Percentiles rank a stretch among this genome's conserved stretches.
These are phyloP conservation scores for Quercus cerris DNA, from an alignment of 306 rosid species.

Conservation along the genomic window DNA sequence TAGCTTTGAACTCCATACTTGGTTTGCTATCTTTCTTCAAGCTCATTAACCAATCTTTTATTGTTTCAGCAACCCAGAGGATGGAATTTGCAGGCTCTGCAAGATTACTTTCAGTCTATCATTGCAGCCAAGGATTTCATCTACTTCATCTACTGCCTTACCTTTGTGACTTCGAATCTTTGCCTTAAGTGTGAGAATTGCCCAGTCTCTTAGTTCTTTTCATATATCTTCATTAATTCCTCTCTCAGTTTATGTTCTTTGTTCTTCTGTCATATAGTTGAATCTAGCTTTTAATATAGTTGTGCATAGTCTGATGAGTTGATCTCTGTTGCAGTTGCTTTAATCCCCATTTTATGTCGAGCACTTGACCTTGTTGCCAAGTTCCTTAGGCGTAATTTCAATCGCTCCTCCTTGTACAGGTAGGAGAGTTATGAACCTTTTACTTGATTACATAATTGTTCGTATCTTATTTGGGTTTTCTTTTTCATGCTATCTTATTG, in stretches of 20 bases:
- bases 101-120: constrained; percentile 76
- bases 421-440: constrained; percentile 21
- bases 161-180: constrained; percentile 73
- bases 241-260: background rate
- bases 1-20: background rate
- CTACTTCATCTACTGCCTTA: constrained; percentile 75
- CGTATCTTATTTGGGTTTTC: background rate
- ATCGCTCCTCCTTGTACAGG: constrained; percentile 88
- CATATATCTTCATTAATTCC: background rate
- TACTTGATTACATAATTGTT: background rate
- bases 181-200: constrained; percentile 74
- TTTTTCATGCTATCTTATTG: background rate
- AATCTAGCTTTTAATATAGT: background rate
- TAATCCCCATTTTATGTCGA: constrained; percentile 86
- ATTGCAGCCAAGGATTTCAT: constrained; percentile 79
- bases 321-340: constrained; percentile 67
- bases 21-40: constrained; percentile 14
- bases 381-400: constrained; percentile 91
- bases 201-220: constrained; percentile 15
- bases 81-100: constrained; percentile 89
- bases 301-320: constrained; percentile 20
- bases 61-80: constrained; percentile 81
- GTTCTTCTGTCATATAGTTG: background rate
- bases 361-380: constrained; percentile 87
- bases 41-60: constrained; percentile 15